Conservation (phyloP, 495 filamentous ascomycete genomes). For the Penicillium malachiteum region DNA sequence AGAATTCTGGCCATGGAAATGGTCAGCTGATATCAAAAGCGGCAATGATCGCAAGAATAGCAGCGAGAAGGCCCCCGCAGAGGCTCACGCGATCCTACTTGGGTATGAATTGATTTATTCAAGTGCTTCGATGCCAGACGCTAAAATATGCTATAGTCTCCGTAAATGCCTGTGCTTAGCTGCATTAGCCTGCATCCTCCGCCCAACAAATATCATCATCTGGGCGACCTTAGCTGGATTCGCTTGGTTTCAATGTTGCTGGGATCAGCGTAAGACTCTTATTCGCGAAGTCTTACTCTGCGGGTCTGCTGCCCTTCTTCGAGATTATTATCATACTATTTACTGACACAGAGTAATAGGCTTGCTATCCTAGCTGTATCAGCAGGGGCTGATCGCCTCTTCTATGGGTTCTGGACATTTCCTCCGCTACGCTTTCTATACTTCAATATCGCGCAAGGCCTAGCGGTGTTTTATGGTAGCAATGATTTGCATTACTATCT, state of each 20-base stretch:
- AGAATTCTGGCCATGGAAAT: slow-evolving; percentile 83
- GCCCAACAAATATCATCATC: slow-evolving; percentile 86
- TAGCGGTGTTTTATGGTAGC: slow-evolving; percentile 89
- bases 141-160: slow-evolving; percentile 40
- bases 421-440: slow-evolving; percentile 86
- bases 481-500: slow-evolving; percentile 94
- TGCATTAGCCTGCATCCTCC: slow-evolving; percentile 79
- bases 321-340: neutral
- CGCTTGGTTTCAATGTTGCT: slow-evolving; percentile 41
- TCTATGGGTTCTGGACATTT: slow-evolving; percentile 86
- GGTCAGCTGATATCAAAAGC: slow-evolving; percentile 32
- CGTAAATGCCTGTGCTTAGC: slow-evolving; percentile 71
- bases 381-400: slow-evolving; percentile 69
- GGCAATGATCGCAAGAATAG: slow-evolving; percentile 6
- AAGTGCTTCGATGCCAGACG: neutral
- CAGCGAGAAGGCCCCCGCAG: slow-evolving; percentile 1
- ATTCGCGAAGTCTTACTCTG: slow-evolving; percentile 62
- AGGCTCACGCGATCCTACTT: slow-evolving; percentile 5
- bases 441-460: slow-evolving; percentile 84
- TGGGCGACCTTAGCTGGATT: slow-evolving; percentile 64
- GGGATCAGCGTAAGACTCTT: slow-evolving; percentile 51
- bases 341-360: slow-evolving; percentile 32
- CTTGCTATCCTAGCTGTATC: slow-evolving; percentile 60
- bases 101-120: slow-evolving; percentile 8
- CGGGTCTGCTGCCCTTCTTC: slow-evolving; percentile 49